Evolutionary conservation across 2,329 filamentous ascomycete species (phyloP).

Genomic region (Trichoderma cornu-damae): DNA sequence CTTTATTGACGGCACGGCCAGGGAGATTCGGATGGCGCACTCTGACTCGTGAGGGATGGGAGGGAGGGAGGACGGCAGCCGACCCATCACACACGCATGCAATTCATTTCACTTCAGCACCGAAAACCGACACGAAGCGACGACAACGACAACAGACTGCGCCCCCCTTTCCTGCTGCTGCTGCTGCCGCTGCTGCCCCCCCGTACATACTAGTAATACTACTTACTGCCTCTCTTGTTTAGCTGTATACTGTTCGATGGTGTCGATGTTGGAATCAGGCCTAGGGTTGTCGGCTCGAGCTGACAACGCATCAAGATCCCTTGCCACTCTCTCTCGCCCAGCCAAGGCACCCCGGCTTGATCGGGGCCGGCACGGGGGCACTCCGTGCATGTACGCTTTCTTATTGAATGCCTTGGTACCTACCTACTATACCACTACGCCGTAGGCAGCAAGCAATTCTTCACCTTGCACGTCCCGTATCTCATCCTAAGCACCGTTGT

Average conservation of each 20-base stretch:
- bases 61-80: no score
- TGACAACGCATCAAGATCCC: not conserved
- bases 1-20: conserved; percentile 32
- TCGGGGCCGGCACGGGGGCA: not conserved
- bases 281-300: not conserved
- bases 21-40: conserved; percentile 30
- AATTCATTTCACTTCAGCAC: not conserved
- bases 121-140: not conserved
- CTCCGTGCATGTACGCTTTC: not conserved
- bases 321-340: not conserved
- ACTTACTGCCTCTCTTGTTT: not conserved
- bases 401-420: no score
- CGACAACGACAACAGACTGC: not conserved
- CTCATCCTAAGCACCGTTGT: no score
- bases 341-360: not conserved
- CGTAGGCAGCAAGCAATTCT: not conserved
- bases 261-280: not conserved
- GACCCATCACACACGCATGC: no score
- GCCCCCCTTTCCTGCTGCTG: not conserved
- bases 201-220: no score
- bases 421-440: no score
- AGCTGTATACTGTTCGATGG: not conserved
- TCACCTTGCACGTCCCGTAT: no score
- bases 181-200: no score
- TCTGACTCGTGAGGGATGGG: conserved; percentile 15